Conservation (phyloP, 2,329 filamentous ascomycete species). For the Rugonectria rugulosa region DNA sequence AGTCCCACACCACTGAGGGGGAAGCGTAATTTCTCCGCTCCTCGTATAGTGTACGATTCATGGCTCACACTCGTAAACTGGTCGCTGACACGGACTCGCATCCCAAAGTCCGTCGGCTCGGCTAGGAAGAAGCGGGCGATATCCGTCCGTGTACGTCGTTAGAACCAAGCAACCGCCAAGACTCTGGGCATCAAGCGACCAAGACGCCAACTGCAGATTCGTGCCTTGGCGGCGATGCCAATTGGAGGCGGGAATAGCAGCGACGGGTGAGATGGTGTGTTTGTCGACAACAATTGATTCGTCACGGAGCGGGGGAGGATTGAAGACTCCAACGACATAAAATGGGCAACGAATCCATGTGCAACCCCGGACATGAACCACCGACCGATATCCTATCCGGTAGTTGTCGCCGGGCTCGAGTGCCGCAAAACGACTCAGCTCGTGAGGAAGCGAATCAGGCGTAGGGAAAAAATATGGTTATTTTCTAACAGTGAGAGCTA, state of each 20-base stretch:
- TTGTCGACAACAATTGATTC: no score
- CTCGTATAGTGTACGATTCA: background rate
- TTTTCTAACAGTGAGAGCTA: constrained; percentile 1
- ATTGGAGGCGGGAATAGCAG: constrained; percentile 36
- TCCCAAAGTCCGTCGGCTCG: background rate
- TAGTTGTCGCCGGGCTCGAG: background rate
- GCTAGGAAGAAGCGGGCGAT: background rate
- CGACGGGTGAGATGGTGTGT: background rate
- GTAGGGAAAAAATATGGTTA: constrained; percentile 22
- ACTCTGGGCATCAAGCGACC: constrained; percentile 25
- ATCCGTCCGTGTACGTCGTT: background rate
- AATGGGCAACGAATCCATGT: background rate
- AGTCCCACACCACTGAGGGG: background rate
- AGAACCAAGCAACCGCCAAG: background rate
- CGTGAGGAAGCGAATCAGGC: no score
- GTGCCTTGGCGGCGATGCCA: constrained; percentile 22
- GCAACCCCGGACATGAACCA: background rate
- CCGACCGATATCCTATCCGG: background rate
- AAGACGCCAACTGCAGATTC: constrained; percentile 19
- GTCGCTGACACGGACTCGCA: background rate
- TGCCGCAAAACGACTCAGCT: no score
- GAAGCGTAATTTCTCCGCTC: background rate
- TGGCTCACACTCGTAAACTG: no score
- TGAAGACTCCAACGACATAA: no score
- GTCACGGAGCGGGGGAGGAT: no score